Evolutionary conservation across 306 rosid species (phyloP), one percentile per base, ranked within the genome.

Genomic region (Neltuma alba): DNA sequence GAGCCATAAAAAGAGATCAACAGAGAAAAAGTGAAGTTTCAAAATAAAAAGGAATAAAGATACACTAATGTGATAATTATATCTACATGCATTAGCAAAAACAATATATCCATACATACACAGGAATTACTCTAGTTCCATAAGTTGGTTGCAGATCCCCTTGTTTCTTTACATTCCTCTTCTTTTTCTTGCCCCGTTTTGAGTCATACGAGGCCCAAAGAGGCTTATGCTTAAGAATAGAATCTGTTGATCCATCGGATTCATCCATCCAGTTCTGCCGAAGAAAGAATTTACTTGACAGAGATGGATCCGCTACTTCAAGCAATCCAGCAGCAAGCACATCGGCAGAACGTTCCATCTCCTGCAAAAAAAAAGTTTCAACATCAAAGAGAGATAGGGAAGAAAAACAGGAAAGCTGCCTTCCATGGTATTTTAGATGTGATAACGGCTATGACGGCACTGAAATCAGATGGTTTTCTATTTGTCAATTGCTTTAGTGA

Each of bases 291-390:
- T 88, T 91, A 82, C 84, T 89, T 52, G 99, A 95, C 87, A 95
- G 92, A 78, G 97, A 89, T 78, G 98, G 97, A 79, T 95, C 96
- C 75, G 99, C 92, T 87, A 93, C 82, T 87, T 95, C 99, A 90
- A 95, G 99, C 88, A 95, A 92, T 78, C 99, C 99, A 72, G 98
- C 96, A 85, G 99, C 95, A 79, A 95, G 98, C 74, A 95, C 90
- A 79, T 95, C 99, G 30, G 96, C 92, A 69, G 99, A 91, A 69
- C 87, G 96, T 87, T 95, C 98, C 99, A 93, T 95, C 83, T 93
- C 99, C 99, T 95, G 87, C 70, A 80, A 78, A 78, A 72, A 72
- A 70, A 79, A 58, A 77, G 75, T 78, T 68, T 52, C 74, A 82
- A 64, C 25, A 21, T 74, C 52, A 80, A 76, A 55, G 20, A 37